A percentile compares a stretch with the other conserved stretches of the same genome.
These are phyloP conservation scores for Rhododendron williamsianum DNA, from an alignment of 148 eudicot genomes.

Conservation along the genomic window DNA sequence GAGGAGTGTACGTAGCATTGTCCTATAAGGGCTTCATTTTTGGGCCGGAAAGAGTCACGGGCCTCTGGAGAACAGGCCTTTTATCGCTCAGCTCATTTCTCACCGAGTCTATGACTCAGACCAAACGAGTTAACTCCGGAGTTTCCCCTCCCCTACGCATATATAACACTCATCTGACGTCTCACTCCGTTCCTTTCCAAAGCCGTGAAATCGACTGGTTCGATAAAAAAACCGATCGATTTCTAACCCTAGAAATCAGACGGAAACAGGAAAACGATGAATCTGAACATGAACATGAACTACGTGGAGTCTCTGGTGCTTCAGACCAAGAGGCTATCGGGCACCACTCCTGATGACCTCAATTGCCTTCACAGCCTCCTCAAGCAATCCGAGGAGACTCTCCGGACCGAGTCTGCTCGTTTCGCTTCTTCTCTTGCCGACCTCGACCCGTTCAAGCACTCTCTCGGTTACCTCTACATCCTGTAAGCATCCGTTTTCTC, in stretches of 20 bases:
- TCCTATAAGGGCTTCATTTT: too few relatives aligned
- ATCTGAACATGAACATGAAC: constrained; percentile 40
- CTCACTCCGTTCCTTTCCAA: neutral
- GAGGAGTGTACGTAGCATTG: too few relatives aligned
- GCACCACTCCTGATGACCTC: constrained; percentile 32
- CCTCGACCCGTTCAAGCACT: constrained; percentile 66
- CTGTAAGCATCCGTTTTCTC: constrained; percentile 32
- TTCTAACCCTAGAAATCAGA: neutral
- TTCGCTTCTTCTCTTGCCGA: constrained; percentile 40
- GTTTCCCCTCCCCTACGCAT: too few relatives aligned
- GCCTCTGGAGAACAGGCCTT: neutral
- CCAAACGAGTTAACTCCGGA: too few relatives aligned
- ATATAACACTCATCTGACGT: too few relatives aligned
- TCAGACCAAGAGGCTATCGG: constrained; percentile 70
- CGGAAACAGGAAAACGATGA: constrained; percentile 10
- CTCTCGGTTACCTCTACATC: constrained; percentile 79
- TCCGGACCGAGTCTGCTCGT: constrained; percentile 44
- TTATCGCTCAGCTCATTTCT: neutral
- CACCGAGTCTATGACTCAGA: neutral
- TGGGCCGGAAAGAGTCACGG: neutral
- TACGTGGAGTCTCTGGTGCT: constrained; percentile 56
- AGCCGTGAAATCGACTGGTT: neutral
- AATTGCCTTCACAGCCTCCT: constrained; percentile 46
- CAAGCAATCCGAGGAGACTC: constrained; percentile 56
- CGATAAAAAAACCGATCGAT: neutral